Evolutionary conservation across 2,329 filamentous ascomycete species (phyloP), one percentile per base, ranked within the genome.

Genomic region (Claviceps digitariae): DNA sequence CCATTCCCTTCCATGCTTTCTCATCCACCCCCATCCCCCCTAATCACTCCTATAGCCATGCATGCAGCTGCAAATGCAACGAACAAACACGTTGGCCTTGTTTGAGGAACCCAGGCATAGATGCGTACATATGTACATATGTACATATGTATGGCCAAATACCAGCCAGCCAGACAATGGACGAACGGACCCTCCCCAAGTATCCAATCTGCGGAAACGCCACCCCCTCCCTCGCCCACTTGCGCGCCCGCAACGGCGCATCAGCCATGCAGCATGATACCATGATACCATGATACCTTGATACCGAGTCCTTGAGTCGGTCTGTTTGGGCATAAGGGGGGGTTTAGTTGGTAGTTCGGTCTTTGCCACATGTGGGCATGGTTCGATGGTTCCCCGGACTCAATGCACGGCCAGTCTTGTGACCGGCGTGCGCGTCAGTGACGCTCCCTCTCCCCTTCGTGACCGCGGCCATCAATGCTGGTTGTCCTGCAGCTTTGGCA

Each of bases 191-290:
- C 10, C 46, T 36, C 29, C 23, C 43, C 27, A 29, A 29, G 27
- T 31, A 38, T 43, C 34, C 31, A 36, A n/a, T n/a, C 38, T 34
- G 31, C 27, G 8, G 4, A 4, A 29, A 4, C 27, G 27, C 27
- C 27, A 4, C 27, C 27, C 27, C 27, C 27, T 8, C 27, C 27
- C 27, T 13, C 20, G 13, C 41, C 48, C 20, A 21, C 23, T 48
- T 25, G 48, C 20, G 48, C 41, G 48, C 52, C 52, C 52, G 52
- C 50, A 49, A 43, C 31, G 25, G 46, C 44, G 48, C 47, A 51
- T 54, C 52, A 54, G 52, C 52, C 54, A 52, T 56, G 54, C 48
- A 51, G 46, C 17, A 49, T 36, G 10, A 34, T 34, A 34, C 31
- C 31, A 2, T n/a, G n/a, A n/a, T n/a, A n/a, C n/a, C n/a, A n/a